These are phyloP conservation scores for Saturnispora ahearnii DNA, from an alignment of 805 yeast species.

Conservation along the genomic window DNA sequence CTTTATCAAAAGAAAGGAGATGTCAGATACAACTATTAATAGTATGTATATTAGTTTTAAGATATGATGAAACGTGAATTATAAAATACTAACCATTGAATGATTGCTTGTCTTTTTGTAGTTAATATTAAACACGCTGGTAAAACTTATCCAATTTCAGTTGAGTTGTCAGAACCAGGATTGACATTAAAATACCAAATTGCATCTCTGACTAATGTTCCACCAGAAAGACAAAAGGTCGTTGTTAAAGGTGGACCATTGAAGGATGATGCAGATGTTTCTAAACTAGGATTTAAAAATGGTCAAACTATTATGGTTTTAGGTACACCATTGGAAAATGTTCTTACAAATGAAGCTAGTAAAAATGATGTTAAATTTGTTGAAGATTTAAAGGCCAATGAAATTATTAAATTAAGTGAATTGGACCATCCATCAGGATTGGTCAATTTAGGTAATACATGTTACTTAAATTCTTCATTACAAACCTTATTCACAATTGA, in stretches of 20 bases:
- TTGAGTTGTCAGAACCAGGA: constrained; percentile 50
- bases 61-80: too few species aligned
- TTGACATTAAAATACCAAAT: constrained; percentile 58
- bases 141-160: constrained; percentile 48
- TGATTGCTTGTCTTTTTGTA: neutral
- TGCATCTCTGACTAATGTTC: constrained; percentile 66
- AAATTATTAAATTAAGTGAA: constrained; percentile 12
- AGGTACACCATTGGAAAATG: constrained; percentile 74
- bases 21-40: constrained; percentile 2
- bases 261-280: constrained; percentile 51
- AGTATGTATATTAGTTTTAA: neutral
- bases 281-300: constrained; percentile 46
- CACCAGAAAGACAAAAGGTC: constrained; percentile 84
- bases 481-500: constrained; percentile 44
- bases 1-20: neutral
- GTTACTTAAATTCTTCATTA: constrained; percentile 64
- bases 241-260: constrained; percentile 85
- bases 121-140: constrained; percentile 56
- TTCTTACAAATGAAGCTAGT: constrained; percentile 28
- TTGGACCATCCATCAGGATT: constrained; percentile 53
- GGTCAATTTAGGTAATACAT: constrained; percentile 65
- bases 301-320: constrained; percentile 74
- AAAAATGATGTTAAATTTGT: constrained; percentile 50
- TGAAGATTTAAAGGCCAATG: constrained; percentile 45
- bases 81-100: too few species aligned